A percentile compares a stretch with the other conserved stretches of the same genome.
Conservation (phyloP, 2,329 filamentous ascomycete genomes). For the Calonectria hawksworthii region DNA sequence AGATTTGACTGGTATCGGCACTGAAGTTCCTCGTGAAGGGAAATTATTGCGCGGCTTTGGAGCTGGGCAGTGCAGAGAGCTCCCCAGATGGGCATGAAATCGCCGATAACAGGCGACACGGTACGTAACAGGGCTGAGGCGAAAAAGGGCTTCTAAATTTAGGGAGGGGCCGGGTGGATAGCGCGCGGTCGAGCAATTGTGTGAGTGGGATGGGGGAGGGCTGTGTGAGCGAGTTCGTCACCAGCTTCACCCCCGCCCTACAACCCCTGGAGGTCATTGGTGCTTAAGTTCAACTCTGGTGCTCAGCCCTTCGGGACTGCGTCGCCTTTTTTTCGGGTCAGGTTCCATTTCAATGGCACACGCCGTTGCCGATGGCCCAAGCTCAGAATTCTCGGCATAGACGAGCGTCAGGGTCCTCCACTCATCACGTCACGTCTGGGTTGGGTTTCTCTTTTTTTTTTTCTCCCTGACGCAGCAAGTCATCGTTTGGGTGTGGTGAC, state of each 20-base stretch:
- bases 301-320: slow-evolving; percentile 25
- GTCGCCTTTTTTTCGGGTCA: slow-evolving; percentile 10
- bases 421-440: slow-evolving; percentile 15
- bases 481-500: slow-evolving; percentile 10
- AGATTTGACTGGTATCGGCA: neutral
- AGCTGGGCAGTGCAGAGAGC: slow-evolving; percentile 21
- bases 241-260: neutral
- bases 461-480: slow-evolving; percentile 13
- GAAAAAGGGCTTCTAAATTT: slow-evolving; percentile 43
- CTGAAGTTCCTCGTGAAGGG: slow-evolving; percentile 4
- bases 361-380: slow-evolving; percentile 24
- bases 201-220: slow-evolving; percentile 23
- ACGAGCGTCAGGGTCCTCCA: slow-evolving; percentile 17
- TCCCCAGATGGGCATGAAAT: slow-evolving; percentile 25
- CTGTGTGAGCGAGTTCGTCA: slow-evolving; percentile 31
- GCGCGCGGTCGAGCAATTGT: slow-evolving; percentile 28
- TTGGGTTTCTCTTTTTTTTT: slow-evolving; percentile 4
- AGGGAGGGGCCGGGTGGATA: slow-evolving; percentile 31
- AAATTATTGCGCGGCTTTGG: slow-evolving; percentile 5
- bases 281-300: neutral
- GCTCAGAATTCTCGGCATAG: neutral
- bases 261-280: neutral
- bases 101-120: slow-evolving; percentile 12
- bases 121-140: slow-evolving; percentile 40
- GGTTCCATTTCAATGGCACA: slow-evolving; percentile 12